Evolutionary conservation across 2,329 filamentous ascomycete species (phyloP).

Genomic region (Colletotrichum abscissum): DNA sequence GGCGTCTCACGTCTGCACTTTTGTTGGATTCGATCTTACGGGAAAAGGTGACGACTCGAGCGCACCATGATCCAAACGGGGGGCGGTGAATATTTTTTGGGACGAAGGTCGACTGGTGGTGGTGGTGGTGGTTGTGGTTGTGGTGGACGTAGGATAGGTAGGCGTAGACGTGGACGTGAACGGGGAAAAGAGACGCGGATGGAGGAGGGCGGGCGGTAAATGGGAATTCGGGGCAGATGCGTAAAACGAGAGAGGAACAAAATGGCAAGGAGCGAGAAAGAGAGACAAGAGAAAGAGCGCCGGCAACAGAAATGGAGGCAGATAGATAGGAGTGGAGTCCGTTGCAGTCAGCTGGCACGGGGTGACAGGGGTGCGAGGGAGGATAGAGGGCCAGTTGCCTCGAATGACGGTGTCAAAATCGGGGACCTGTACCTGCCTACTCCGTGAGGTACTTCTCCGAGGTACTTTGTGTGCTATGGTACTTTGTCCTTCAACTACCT

Average conservation of each 20-base stretch:
- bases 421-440: slow-evolving; percentile 9
- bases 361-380: slow-evolving; percentile 25
- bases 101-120: neutral
- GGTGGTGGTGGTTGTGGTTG: too few relatives aligned
- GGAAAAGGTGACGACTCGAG: slow-evolving; percentile 17
- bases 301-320: slow-evolving; percentile 22
- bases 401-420: slow-evolving; percentile 31
- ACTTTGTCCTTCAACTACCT: neutral
- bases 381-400: slow-evolving; percentile 24
- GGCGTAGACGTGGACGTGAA: too few relatives aligned
- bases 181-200: slow-evolving; percentile 11
- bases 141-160: too few relatives aligned
- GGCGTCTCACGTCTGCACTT: slow-evolving; percentile 34
- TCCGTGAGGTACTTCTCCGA: neutral
- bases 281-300: slow-evolving; percentile 20
- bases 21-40: slow-evolving; percentile 33
- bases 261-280: slow-evolving; percentile 22
- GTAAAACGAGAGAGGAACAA: slow-evolving; percentile 29
- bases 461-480: neutral
- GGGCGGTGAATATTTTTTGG: slow-evolving; percentile 15
- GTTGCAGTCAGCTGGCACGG: slow-evolving; percentile 35
- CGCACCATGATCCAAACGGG: slow-evolving; percentile 34
- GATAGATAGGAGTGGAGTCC: slow-evolving; percentile 36
- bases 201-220: neutral
- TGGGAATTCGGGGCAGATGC: slow-evolving; percentile 10